Evolutionary conservation across 768 basidiomycete species (phyloP), one percentile per base, ranked within the genome.

Genomic region (Amanita rimosa): DNA sequence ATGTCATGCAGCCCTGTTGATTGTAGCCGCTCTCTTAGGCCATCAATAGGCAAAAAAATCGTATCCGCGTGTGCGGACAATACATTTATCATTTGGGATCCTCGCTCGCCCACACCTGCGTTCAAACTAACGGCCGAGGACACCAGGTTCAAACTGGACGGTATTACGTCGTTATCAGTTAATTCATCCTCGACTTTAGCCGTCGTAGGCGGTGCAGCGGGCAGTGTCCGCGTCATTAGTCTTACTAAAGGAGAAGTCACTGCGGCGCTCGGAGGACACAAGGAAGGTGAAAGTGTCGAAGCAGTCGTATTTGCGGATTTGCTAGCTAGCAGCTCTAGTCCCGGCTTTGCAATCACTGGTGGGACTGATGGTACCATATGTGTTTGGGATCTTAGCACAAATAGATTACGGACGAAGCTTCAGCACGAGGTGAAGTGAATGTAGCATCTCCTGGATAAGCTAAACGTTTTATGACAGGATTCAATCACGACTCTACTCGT

Each of bases 291-390:
- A 60, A 92, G 88, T 57, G 80, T 96, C 21, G 95, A 97, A 67
- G 80, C 83, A 1, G 73, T 94, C 31, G 76, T 73, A 43, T 97
- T 95, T 60, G 75, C 93, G 21, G 89, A 93, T 56, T 67, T 94
- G 16, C 19, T 35, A 4, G 40, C 31, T 6, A 70, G 81, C 9
- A 75, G 79, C 0, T 73, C 69, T 4, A 74, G 75, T 3, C 71
- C 76, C 6, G 79, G 78, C 6, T 78, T 88, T 16, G 81, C 83
- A 9, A 79, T 90, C 0, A 91, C 87, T 2, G 94, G 88, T 9
- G 92, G 79, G 4, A 97, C 95, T 3, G 96, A 99, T 59, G 92
- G 93, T 0, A 94, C 91, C 60, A 85, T 82, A 14, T 91, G 87
- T 57, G 81, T 97, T 29, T 99, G 95, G 93, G 96, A 99, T 66